phyloP scores from a whole-genome alignment of 2,329 filamentous ascomycete genomes.

The Epichloe baconii region DNA sequence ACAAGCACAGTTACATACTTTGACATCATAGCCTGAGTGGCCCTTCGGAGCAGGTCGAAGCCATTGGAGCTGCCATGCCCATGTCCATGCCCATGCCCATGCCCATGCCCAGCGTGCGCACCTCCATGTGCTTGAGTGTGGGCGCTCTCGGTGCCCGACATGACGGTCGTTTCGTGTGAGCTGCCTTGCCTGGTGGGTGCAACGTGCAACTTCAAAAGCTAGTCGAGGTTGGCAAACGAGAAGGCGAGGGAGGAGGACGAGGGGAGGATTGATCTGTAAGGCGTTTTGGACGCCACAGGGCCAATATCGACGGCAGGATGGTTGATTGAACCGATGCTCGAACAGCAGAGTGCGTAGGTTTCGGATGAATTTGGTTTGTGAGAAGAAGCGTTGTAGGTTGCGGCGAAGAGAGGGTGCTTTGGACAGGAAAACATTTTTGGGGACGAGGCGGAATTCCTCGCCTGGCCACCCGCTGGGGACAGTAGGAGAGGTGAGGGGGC shows the following conservation, averaged over 20 bases:
- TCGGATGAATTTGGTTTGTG: neutral
- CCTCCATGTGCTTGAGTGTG: conserved; percentile 8
- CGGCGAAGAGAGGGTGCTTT: neutral
- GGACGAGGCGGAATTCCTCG: neutral
- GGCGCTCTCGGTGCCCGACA: conserved; percentile 36
- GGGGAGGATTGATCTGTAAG: neutral
- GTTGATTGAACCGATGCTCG: neutral
- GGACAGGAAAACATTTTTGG: neutral
- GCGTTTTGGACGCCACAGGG: conserved; percentile 1
- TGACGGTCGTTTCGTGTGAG: conserved; percentile 14
- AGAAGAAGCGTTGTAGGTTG: conserved; percentile 1
- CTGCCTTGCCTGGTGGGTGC: neutral
- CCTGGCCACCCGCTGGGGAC: too few relatives aligned
- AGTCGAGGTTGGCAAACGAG: neutral
- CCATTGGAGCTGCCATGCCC: conserved; percentile 24
- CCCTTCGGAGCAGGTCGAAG: conserved; percentile 44
- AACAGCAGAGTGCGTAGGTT: neutral
- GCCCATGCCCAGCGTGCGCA: conserved; percentile 8
- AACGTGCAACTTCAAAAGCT: neutral
- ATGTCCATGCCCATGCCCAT: conserved; percentile 2
- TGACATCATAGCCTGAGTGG: conserved; percentile 52
- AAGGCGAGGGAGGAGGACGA: neutral
- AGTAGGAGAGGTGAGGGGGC: neutral
- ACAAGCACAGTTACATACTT: conserved; percentile 31
- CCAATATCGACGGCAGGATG: neutral